Evolutionary conservation across 805 yeast genomes (phyloP), one percentile per base, ranked within the genome.

Genomic region (Hanseniaspora valbyensis): DNA sequence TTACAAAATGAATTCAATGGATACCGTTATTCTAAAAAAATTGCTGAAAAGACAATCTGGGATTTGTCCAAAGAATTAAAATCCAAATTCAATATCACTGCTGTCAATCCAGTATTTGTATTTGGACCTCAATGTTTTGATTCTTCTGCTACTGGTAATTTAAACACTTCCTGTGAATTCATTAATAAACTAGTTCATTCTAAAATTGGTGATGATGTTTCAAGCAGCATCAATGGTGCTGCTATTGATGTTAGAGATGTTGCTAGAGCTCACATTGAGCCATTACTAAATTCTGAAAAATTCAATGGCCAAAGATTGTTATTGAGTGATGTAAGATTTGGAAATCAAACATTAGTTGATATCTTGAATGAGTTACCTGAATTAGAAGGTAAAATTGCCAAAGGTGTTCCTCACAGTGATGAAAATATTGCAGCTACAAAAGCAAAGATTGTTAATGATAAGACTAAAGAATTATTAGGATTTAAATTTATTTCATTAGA

Each of bases 31-130:
- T 70, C 82, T 29, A 79, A 78, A 63, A 70, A 61, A 10, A 64
- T 66, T 56, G 84, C 83, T 28, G 83, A 81, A 63, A 57, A 66
- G 54, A 74, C 78, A 2, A 76, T 76, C 13, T 76, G 83, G 76
- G 69, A 75, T 1, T 77, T 76, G 54, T 53, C 67, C n/a, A 61
- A 69, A 37, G 58, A 51, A 41, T 67, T 69, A 25, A 59, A 64
- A 12, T 70, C 72, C 4, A 57, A 59, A 28, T 73, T 72, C 58
- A 59, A 61, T 14, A 50, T 75, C 26, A 55, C 70, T 41, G 60
- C 69, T 6, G 70, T 74, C 26, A 64, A 66, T 53, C 78, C 80
- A 25, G 66, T 64, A 5, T 66, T 53, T 42, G 75, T 74, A 1
- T 67, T 74, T 52, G 81, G 81, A 18, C 80, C 80, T 1, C 79